A percentile compares a stretch with the other conserved stretches of the same genome.
phyloP scores from a whole-genome alignment of 1,284 basidiomycete genomes.

The Irpex sp. region DNA sequence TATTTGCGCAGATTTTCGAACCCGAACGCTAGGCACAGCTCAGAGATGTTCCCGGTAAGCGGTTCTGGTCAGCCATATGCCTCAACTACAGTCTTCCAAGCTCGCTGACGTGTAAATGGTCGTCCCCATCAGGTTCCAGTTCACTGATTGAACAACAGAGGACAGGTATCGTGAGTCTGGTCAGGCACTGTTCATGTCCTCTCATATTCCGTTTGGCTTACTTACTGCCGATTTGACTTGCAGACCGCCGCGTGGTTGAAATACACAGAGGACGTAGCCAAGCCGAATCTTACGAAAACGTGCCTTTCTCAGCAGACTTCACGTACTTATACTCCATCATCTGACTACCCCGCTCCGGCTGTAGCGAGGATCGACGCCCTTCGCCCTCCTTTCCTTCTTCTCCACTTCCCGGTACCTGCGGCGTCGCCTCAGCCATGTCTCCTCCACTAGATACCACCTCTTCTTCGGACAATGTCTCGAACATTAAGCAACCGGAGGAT shows the following conservation, averaged over 20 bases:
- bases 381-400: not conserved
- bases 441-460: not conserved
- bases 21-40: no score
- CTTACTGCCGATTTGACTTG: no score
- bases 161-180: not conserved
- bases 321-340: not conserved
- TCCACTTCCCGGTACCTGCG: not conserved
- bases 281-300: not conserved
- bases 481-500: not conserved
- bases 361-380: not conserved
- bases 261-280: not conserved
- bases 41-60: no score
- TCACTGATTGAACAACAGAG: no score
- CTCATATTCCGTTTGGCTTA: not conserved
- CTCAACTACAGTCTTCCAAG: not conserved
- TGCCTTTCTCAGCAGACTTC: not conserved
- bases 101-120: not conserved
- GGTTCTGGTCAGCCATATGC: not conserved
- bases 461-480: not conserved
- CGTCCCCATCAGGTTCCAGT: not conserved
- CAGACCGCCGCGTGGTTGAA: not conserved
- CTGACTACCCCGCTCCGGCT: not conserved
- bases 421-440: not conserved
- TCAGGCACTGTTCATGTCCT: not conserved
- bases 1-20: not conserved